Evolutionary conservation across 225 moss, liverwort and hornwort genomes (phyloP), one percentile per base, ranked within the genome.

Genomic region (Polytrichum commune): DNA sequence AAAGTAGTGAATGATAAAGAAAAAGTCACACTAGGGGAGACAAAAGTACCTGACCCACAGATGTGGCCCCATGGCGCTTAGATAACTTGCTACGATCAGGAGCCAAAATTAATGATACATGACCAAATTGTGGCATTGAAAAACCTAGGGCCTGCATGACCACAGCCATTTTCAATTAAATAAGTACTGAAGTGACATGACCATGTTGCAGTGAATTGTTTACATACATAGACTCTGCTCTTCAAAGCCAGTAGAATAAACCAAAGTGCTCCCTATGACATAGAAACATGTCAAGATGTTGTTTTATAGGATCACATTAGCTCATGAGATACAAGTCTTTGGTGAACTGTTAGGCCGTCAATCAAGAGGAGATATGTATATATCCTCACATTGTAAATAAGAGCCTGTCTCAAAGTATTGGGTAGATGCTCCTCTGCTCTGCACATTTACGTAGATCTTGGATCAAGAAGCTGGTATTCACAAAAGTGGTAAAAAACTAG

Each of bases 391-490:
- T 91, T 85, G 67, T 98, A 98, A 35, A 98, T 92, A 65, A 98
- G 85, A 74, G 91, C 95, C 79, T 98, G 97, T 64, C 94, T 91
- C 64, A 98, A 88, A 54, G 98, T 95, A 64, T 98, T 98, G 20
- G 98, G 98, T 81, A 97, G 82, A 80, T 97, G 93, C 88, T 97
- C 96, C 81, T 97, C 94, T 72, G 92, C 94, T 78, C 96, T 96
- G 90, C 85, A 88, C 63, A 72, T 76, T 72, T 27, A 73, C 8
- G 29, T 68, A 68, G 0, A 25, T 29, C 61, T 67, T 32, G 66
- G 54, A 72, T 66, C 65, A 73, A 62, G 61, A 76, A 24, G 22
- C 33, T 58, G 58, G 24, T 58, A 16, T 46, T 33, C 38, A 38
- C 46, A 46, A 46, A 46, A 46, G 46, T 46, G 46, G 46, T 46